Evolutionary conservation across 495 filamentous ascomycete species (phyloP), one percentile per base, ranked within the genome.

Genomic region (Xylaria intraflava): DNA sequence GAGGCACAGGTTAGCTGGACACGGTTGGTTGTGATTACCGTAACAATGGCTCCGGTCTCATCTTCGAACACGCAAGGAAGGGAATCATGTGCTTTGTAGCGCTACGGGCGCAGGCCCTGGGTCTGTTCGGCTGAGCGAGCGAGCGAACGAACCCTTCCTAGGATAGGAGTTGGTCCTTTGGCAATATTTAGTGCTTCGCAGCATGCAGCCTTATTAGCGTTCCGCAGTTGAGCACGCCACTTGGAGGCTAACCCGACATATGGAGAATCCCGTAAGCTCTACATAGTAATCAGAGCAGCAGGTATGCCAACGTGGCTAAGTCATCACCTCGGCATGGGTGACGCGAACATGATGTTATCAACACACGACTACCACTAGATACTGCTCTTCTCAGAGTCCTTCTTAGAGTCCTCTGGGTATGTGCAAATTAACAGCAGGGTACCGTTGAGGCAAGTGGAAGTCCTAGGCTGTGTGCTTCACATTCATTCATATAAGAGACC

Each of bases 171-270:
- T 38, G 30, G 40, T 36, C 49, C 19, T 35, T 53, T 33, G 22
- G 51, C 14, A n/a, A n/a, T n/a, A n/a, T 46, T 40, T 35, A 43
- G 51, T 10, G 33, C 14, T 35, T 53, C 51, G 51, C 51, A 40
- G 33, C 51, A 53, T 53, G 20, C 42, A 20, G 51, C 51, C 43
- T n/a, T 33, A 53, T 53, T 31, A 33, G 51, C 51, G 38, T 40
- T 24, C 40, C 42, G 49, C 42, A 35, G 51, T 33, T 39, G 42
- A 44, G 30, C 42, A 22, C 22, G 31, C 43, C 51, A 53, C 42
- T 53, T 44, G 51, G 51, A 46, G 42, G n/a, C 16, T 10, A 46
- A 36, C 50, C 50, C 50, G 51, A 44, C 51, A 17, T 33, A 53
- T 38, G 29, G 38, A 35, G 51, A 41, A 35, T 35, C 42, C 41